phyloP scores from a whole-genome alignment of 345 rosid genomes.

The Populus davidiana region DNA sequence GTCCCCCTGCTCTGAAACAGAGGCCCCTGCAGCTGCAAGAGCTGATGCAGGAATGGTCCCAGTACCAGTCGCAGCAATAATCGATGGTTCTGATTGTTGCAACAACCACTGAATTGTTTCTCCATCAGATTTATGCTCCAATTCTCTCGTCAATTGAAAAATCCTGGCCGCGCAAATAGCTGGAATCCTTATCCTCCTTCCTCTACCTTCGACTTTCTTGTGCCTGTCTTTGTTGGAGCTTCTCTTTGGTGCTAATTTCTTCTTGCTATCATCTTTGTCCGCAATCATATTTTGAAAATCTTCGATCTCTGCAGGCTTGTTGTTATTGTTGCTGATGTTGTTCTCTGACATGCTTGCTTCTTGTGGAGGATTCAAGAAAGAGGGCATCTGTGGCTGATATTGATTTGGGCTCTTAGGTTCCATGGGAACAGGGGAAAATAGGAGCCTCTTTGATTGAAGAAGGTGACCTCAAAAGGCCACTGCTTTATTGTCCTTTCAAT shows the following conservation, averaged over 20 bases:
- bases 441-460: slow-evolving; percentile 30
- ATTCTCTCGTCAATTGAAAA: slow-evolving; percentile 88
- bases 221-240: slow-evolving; percentile 92
- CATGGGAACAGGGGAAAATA: slow-evolving; percentile 17
- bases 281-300: slow-evolving; percentile 65
- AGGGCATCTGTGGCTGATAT: slow-evolving; percentile 25
- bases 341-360: slow-evolving; percentile 21
- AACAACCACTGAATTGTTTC: slow-evolving; percentile 94
- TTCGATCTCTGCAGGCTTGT: slow-evolving; percentile 48
- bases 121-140: slow-evolving; percentile 97
- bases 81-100: slow-evolving; percentile 91
- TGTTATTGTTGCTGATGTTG: slow-evolving; percentile 28
- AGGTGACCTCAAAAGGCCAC: slow-evolving; percentile 29
- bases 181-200: slow-evolving; percentile 95
- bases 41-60: slow-evolving; percentile 96
- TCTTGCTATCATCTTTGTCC: slow-evolving; percentile 53
- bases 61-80: slow-evolving; percentile 83
- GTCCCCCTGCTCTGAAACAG: slow-evolving; percentile 37
- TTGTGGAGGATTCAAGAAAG: slow-evolving; percentile 53
- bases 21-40: slow-evolving; percentile 58
- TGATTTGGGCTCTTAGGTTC: slow-evolving; percentile 20
- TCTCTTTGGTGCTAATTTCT: slow-evolving; percentile 69
- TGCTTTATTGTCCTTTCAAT: slow-evolving; percentile 26
- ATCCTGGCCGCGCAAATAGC: slow-evolving; percentile 95
- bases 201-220: slow-evolving; percentile 93